Base-by-base conservation (phyloP, 768 basidiomycete species). In the Suillus paluster region DNA sequence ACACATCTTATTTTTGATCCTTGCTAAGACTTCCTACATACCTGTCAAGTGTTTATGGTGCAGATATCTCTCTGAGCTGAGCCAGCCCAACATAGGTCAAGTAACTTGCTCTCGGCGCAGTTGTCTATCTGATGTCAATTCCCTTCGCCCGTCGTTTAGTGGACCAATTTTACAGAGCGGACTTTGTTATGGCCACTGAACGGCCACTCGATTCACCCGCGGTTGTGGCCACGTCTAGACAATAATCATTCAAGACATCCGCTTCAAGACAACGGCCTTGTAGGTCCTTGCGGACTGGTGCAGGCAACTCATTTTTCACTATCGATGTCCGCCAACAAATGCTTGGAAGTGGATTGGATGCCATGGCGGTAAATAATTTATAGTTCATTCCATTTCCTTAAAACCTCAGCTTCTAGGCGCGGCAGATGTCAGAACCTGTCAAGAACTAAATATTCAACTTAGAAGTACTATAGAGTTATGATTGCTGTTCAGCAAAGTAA, bases 311-410 rank as follows among this genome's bases (percentile, higher is more conserved):
- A 27, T 30, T 52, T 59, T 39, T 23, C 48, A n/a, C 11, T 5
- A 21, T 12, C n/a, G 23, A 39, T n/a, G 21, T 38, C 25, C 30
- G 7, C 21, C 52, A 15, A 63, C 65, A 59, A 66, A 66, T 57
- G n/a, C 19, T 23, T 38, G 8, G 17, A 19, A 8, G 34, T 25
- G 14, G 58, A 66, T 57, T 66, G 67, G 67, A 36, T 53, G 25
- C 12, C 52, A 36, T 11, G 30, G 14, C 30, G 11, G 30, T 17
- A 49, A 17, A 49, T 19, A 17, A 30, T 27, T 17, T 15, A 17
- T 15, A 21, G 7, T 50, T n/a, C 10, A 12, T n/a, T 34, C 5
- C 12, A 33, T 30, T 30, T 21, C 34, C 19, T 33, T 12, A 52
- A 52, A 7, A 9, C 33, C 14, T 23, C 12, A 17, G 21, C 34